Conservation (phyloP, 805 yeast species). For the Sugiyamaella americana region DNA sequence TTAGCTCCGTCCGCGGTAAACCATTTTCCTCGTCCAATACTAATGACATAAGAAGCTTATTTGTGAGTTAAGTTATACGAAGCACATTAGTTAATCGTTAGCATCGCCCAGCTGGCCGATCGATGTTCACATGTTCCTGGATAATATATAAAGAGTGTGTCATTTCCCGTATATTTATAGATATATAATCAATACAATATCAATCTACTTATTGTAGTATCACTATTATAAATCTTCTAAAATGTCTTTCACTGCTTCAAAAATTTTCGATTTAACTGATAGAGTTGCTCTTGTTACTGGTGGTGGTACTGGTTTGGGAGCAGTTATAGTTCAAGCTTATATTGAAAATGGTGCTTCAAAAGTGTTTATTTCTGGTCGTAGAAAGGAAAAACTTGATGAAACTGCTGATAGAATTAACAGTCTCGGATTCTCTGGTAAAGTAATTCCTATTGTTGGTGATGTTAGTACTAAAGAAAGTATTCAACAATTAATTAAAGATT, state of each 20-base stretch:
- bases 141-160: too few relatives aligned
- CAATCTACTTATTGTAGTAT: background rate
- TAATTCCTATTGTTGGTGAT: conserved; percentile 12
- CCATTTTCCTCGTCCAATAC: too few relatives aligned
- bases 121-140: too few relatives aligned
- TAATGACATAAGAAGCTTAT: too few relatives aligned
- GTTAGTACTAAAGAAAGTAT: conserved; percentile 13
- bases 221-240: too few relatives aligned
- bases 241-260: conserved; percentile 9
- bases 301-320: conserved; percentile 69
- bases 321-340: conserved; percentile 60
- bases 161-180: too few relatives aligned
- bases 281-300: conserved; percentile 71
- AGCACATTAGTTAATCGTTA: too few relatives aligned
- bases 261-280: conserved; percentile 60
- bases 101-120: too few relatives aligned
- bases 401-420: conserved; percentile 30
- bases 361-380: conserved; percentile 53
- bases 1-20: too few relatives aligned
- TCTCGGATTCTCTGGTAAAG: conserved; percentile 13
- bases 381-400: conserved; percentile 44
- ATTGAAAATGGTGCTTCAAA: conserved; percentile 68
- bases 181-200: background rate
- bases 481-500: conserved; percentile 7
- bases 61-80: too few relatives aligned